Percentiles rank a stretch among this genome's conserved stretches.
These are phyloP conservation scores for Rhodotorula mucilaginosa DNA, from an alignment of 1,284 basidiomycete genomes.

Conservation along the genomic window DNA sequence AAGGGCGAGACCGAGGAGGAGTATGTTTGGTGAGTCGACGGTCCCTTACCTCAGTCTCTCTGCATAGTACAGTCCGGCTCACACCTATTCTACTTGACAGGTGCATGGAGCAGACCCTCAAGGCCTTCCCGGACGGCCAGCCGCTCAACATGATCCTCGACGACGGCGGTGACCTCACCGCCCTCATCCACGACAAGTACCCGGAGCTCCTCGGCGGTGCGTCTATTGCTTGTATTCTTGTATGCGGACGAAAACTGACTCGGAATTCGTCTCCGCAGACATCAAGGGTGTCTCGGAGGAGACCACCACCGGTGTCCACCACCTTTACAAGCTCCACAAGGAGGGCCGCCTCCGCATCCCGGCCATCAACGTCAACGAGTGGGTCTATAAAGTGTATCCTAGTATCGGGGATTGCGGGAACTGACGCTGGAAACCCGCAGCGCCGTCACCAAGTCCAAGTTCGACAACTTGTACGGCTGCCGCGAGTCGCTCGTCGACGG, in stretches of 20 bases:
- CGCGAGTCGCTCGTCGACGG: slow-evolving; percentile 99
- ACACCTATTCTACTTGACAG: neutral
- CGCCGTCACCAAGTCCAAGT: slow-evolving; percentile 99
- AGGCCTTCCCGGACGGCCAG: slow-evolving; percentile 67
- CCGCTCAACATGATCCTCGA: slow-evolving; percentile 98
- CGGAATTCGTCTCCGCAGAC: slow-evolving; percentile 52
- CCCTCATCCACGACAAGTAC: slow-evolving; percentile 92
- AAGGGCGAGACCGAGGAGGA: slow-evolving; percentile 99
- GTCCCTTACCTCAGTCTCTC: neutral
- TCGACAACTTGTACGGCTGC: slow-evolving; percentile 85
- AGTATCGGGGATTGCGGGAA: neutral
- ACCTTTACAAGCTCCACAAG: slow-evolving; percentile 95
- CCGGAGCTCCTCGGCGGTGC: slow-evolving; percentile 77
- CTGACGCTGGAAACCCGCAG: slow-evolving; percentile 1
- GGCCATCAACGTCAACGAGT: slow-evolving; percentile 96
- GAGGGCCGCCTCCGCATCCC: slow-evolving; percentile 95
- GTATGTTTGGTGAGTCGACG: slow-evolving; percentile 77
- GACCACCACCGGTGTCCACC: slow-evolving; percentile 99
- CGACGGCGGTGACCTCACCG: slow-evolving; percentile 96
- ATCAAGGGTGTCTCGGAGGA: slow-evolving; percentile 96
- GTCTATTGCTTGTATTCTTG: slow-evolving; percentile 27
- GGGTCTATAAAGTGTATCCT: neutral
- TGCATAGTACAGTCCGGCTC: neutral
- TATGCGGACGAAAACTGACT: slow-evolving; percentile 5
- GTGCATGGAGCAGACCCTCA: slow-evolving; percentile 85